Conservation (phyloP, 208 protist genomes). For the Trypanosoma brucei region DNA sequence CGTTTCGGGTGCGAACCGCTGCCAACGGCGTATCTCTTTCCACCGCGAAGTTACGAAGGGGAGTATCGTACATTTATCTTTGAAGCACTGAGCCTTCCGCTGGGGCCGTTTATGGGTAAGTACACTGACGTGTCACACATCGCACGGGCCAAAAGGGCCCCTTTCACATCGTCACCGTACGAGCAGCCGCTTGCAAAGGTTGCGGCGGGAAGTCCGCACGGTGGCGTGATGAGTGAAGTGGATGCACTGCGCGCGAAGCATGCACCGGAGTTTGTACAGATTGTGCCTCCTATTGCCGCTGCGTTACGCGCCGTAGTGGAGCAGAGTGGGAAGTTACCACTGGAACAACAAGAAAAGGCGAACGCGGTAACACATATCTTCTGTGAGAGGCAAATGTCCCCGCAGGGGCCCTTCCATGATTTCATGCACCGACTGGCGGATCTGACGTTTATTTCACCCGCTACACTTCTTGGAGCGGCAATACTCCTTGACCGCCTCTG, state of each 20-base stretch:
- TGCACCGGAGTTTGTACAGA: conserved; percentile 70
- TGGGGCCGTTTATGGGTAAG: conserved; percentile 1
- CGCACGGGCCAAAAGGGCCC: conserved; percentile 33
- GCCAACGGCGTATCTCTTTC: conserved; percentile 46
- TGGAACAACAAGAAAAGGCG: conserved; percentile 7
- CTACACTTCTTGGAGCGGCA: conserved; percentile 59
- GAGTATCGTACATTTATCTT: conserved; percentile 44
- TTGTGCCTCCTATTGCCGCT: conserved; percentile 65
- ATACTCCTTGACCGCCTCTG: conserved; percentile 83
- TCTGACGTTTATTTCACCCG: conserved; percentile 84
- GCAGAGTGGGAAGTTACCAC: conserved; percentile 36
- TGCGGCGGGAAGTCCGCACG: conserved; percentile 7
- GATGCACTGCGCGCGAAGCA: conserved; percentile 82
- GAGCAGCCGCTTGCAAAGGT: conserved; percentile 51
- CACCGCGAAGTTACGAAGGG: conserved; percentile 27
- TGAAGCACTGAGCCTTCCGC: conserved; percentile 35
- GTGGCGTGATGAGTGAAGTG: conserved; percentile 40
- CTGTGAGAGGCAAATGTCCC: conserved; percentile 8
- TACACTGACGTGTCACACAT: conserved; percentile 23
- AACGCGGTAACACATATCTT: conserved; percentile 8
- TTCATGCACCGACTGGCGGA: conserved; percentile 37
- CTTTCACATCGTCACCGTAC: conserved; percentile 53
- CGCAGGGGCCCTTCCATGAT: conserved; percentile 26
- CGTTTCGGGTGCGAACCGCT: conserved; percentile 39
- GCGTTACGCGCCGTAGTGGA: conserved; percentile 53